Evolutionary conservation across 192 early-diverging fungal species (phyloP).

Genomic region (Coemansia sp.): DNA sequence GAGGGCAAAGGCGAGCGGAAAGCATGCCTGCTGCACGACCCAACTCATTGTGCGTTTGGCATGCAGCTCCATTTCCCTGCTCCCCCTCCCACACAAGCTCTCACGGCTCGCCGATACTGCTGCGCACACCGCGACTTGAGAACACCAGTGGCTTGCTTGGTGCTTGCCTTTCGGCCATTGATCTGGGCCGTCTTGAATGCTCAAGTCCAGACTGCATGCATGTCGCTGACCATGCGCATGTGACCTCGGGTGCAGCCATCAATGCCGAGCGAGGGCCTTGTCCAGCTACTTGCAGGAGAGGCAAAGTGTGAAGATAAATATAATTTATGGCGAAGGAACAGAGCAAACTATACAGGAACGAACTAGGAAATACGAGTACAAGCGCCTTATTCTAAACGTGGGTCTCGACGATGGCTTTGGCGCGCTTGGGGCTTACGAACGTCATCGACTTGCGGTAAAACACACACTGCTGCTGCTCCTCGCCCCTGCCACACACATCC

Average conservation of each 20-base stretch:
- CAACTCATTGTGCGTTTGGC: slow-evolving; percentile 2
- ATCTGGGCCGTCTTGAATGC: background rate
- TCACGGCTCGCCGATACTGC: background rate
- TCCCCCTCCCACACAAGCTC: background rate
- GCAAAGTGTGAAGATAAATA: background rate
- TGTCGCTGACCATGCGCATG: slow-evolving; percentile 2
- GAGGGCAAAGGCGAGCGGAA: background rate
- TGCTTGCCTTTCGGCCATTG: background rate
- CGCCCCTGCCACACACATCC: slow-evolving; percentile 5
- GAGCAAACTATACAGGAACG: slow-evolving; percentile 2
- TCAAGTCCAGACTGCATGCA: slow-evolving; percentile 2
- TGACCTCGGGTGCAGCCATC: background rate
- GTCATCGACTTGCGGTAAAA: slow-evolving; percentile 43
- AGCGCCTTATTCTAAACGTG: slow-evolving; percentile 22
- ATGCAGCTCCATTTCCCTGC: background rate
- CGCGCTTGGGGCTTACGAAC: slow-evolving; percentile 38
- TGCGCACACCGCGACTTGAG: background rate
- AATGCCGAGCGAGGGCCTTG: background rate
- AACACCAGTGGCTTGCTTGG: background rate
- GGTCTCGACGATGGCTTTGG: slow-evolving; percentile 30
- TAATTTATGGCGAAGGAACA: background rate
- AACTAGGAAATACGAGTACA: background rate
- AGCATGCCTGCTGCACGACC: background rate
- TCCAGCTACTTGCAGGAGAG: background rate
- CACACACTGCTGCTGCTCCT: slow-evolving; percentile 39